Conservation (phyloP, 768 basidiomycete species). For the Suillus americanus region DNA sequence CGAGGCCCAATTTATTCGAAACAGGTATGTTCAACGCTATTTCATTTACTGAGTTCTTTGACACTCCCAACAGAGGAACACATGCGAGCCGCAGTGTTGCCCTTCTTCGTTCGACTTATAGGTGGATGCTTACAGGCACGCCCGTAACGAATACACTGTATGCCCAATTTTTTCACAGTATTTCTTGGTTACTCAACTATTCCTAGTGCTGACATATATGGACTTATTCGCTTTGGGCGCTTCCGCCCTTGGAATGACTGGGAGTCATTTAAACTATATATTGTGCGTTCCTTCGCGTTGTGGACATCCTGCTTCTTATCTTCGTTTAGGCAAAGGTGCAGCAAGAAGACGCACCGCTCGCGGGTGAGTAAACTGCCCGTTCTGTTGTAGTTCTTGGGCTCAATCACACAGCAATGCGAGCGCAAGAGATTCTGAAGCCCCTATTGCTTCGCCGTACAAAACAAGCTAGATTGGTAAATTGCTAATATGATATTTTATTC, state of each 20-base stretch:
- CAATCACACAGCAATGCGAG: slow-evolving; percentile 44
- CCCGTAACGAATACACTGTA: slow-evolving; percentile 73
- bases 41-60: neutral
- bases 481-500: neutral
- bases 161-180: slow-evolving; percentile 11
- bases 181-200: neutral
- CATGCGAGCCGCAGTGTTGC: slow-evolving; percentile 59
- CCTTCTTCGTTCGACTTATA: slow-evolving; percentile 59
- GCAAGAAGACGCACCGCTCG: slow-evolving; percentile 55
- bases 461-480: slow-evolving; percentile 43
- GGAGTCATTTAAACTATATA: slow-evolving; percentile 57
- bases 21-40: slow-evolving; percentile 40
- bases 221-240: slow-evolving; percentile 65
- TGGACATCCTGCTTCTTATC: neutral
- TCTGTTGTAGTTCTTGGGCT: neutral
- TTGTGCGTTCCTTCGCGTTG: slow-evolving; percentile 36
- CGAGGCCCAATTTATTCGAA: slow-evolving; percentile 78
- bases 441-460: slow-evolving; percentile 76
- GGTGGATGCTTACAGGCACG: slow-evolving; percentile 82
- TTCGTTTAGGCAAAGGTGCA: slow-evolving; percentile 49
- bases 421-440: slow-evolving; percentile 66
- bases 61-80: slow-evolving; percentile 40
- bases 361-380: slow-evolving; percentile 37
- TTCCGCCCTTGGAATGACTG: slow-evolving; percentile 76
- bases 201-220: slow-evolving; percentile 61